phyloP scores from a whole-genome alignment of 1,284 basidiomycete species.

The Malassezia vespertilionis region DNA sequence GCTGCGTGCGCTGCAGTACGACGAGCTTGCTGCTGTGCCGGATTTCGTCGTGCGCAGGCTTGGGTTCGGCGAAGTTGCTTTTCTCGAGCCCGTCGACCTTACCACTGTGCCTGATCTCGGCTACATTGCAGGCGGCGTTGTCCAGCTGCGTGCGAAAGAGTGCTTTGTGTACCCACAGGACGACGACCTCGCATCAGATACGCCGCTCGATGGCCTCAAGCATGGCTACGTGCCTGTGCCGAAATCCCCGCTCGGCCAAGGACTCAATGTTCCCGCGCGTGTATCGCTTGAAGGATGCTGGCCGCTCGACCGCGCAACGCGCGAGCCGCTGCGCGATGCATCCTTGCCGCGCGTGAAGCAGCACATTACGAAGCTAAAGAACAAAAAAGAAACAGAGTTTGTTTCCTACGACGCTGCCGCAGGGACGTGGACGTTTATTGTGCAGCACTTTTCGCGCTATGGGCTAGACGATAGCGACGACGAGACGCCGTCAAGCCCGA shows the following conservation, averaged over 20 bases:
- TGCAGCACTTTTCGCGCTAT: constrained; percentile 65
- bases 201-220: constrained; percentile 35
- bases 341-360: constrained; percentile 59
- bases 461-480: constrained; percentile 45
- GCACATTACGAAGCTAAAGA: constrained; percentile 71
- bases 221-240: constrained; percentile 37
- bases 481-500: constrained; percentile 11
- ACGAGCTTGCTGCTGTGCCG: constrained; percentile 58
- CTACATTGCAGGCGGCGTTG: constrained; percentile 68
- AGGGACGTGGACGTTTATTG: constrained; percentile 85
- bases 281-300: constrained; percentile 74
- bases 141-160: constrained; percentile 82
- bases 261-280: constrained; percentile 75
- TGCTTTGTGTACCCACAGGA: constrained; percentile 83
- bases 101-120: constrained; percentile 70
- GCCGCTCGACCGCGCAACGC: constrained; percentile 79
- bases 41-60: constrained; percentile 77
- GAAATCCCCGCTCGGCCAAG: constrained; percentile 63
- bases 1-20: constrained; percentile 30
- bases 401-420: constrained; percentile 66
- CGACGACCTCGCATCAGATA: constrained; percentile 36
- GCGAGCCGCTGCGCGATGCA: constrained; percentile 76
- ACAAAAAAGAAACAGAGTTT: constrained; percentile 75
- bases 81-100: constrained; percentile 76
- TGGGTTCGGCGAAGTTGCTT: constrained; percentile 80